Evolutionary conservation across 495 filamentous ascomycete genomes (phyloP).

Genomic region (Xylaria longipes): DNA sequence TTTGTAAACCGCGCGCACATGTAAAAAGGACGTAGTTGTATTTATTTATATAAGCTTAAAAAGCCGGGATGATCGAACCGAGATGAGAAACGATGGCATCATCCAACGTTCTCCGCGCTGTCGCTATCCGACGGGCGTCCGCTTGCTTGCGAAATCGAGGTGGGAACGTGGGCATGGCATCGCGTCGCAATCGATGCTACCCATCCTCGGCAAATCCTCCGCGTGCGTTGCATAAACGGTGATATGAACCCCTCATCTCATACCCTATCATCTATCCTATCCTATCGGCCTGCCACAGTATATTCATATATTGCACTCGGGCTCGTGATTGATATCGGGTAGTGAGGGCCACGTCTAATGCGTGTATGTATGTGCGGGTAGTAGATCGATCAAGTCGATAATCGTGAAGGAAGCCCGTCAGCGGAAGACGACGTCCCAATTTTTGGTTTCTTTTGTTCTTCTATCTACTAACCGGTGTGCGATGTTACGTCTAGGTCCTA

Average conservation of each 20-base stretch:
- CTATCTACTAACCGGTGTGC: neutral
- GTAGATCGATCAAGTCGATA: neutral
- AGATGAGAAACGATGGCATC: neutral
- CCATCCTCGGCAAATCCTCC: neutral
- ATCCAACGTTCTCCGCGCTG: slow-evolving; percentile 11
- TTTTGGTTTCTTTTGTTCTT: neutral
- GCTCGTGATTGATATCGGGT: neutral
- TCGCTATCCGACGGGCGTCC: slow-evolving; percentile 18
- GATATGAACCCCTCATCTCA: slow-evolving; percentile 1
- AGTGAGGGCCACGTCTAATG: neutral
- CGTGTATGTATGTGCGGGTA: neutral
- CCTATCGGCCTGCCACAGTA: neutral
- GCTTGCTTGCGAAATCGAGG: neutral
- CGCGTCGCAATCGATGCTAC: slow-evolving; percentile 11
- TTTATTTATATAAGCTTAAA: slow-evolving; percentile 12
- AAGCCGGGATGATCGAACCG: neutral
- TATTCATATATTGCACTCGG: neutral
- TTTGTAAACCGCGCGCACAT: neutral
- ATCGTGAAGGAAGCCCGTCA: neutral
- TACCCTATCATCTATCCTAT: neutral
- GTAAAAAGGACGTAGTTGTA: neutral
- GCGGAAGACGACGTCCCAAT: neutral
- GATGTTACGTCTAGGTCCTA: neutral
- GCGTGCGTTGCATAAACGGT: neutral
- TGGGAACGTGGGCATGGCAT: slow-evolving; percentile 18